These are phyloP conservation scores for Amoebophrya sp. DNA, from an alignment of 169 alveolate species.

Conservation along the genomic window DNA sequence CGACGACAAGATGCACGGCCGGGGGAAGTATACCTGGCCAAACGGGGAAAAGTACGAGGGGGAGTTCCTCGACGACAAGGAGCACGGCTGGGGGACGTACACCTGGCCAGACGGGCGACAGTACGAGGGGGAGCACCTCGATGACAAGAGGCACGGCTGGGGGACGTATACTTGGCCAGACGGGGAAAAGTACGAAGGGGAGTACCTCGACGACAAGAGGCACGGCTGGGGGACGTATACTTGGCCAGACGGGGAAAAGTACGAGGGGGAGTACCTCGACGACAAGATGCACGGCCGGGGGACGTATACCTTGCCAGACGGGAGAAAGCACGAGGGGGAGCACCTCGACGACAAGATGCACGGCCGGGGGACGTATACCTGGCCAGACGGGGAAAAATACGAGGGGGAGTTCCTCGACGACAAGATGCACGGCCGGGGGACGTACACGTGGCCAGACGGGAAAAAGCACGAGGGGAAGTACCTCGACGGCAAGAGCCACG, in stretches of 20 bases:
- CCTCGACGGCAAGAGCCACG: conserved; percentile 77
- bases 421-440: conserved; percentile 76
- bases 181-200: conserved; percentile 57
- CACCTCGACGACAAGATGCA: conserved; percentile 75
- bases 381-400: conserved; percentile 75
- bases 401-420: conserved; percentile 87
- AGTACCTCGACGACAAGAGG: conserved; percentile 28
- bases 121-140: conserved; percentile 86
- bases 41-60: conserved; percentile 89
- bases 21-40: too few relatives aligned
- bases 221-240: conserved; percentile 45
- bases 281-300: not conserved
- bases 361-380: conserved; percentile 70
- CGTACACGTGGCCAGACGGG: conserved; percentile 74
- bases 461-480: conserved; percentile 77
- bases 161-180: conserved; percentile 72
- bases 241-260: not conserved
- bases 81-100: conserved; percentile 81
- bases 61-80: conserved; percentile 73
- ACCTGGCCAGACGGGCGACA: conserved; percentile 78
- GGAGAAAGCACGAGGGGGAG: conserved; percentile 41
- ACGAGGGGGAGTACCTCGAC: not conserved
- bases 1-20: conserved; percentile 35
- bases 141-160: conserved; percentile 72
- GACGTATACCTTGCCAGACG: not conserved